These are phyloP conservation scores for Vinca major DNA, from an alignment of 305 asterid genomes.

Conservation along the genomic window DNA sequence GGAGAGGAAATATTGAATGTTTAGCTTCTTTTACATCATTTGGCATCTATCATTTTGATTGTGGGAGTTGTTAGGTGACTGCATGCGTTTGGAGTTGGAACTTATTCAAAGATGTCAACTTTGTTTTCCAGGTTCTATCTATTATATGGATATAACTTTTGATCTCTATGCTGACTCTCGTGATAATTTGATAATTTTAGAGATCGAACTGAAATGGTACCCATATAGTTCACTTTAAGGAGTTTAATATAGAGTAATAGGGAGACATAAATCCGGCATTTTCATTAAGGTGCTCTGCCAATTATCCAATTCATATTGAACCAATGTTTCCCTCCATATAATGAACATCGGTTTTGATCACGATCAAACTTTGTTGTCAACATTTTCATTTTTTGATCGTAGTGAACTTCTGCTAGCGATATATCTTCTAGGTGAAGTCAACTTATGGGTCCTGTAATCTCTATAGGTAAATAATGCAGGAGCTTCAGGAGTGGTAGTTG, in stretches of 20 bases:
- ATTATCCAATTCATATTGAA: not conserved
- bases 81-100: not conserved
- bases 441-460: conserved; percentile 4
- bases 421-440: not conserved
- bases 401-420: not conserved
- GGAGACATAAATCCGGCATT: not conserved
- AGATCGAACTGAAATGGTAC: not conserved
- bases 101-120: not conserved
- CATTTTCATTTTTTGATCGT: not conserved
- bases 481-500: conserved; percentile 64
- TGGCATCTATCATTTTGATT: not conserved
- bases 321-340: not conserved
- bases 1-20: not conserved
- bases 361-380: not conserved
- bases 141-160: not conserved
- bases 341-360: not conserved
- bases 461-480: conserved; percentile 76
- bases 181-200: not conserved
- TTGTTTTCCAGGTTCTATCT: not conserved
- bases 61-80: not conserved
- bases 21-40: not conserved
- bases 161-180: not conserved
- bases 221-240: not conserved
- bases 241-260: not conserved
- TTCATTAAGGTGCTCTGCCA: not conserved